Evolutionary conservation across 2,329 filamentous ascomycete species (phyloP).

Genomic region (Elsinoe australis): DNA sequence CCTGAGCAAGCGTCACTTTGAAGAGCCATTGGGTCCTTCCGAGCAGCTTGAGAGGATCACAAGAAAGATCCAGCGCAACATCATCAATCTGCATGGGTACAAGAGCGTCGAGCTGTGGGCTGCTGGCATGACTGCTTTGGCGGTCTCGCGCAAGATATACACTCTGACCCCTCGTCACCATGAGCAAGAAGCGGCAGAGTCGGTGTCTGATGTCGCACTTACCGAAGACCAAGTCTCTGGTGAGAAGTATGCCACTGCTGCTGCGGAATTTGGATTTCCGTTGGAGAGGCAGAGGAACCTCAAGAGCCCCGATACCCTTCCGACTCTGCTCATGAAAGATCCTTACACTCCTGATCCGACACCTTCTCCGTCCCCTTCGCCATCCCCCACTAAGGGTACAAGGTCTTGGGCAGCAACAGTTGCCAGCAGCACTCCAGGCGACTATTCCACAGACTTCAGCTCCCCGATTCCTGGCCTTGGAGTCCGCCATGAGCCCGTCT

Average conservation of each 20-base stretch:
- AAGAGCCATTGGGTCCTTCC: background rate
- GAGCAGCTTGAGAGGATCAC: constrained; percentile 30
- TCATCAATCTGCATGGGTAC: constrained; percentile 30
- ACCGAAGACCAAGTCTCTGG: background rate
- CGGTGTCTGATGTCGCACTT: background rate
- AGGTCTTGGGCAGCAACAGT: constrained; percentile 7
- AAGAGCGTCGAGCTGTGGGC: constrained; percentile 34
- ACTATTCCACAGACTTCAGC: constrained; percentile 11
- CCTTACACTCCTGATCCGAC: background rate
- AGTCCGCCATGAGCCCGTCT: constrained; percentile 4
- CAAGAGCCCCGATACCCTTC: background rate
- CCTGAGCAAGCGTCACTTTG: background rate
- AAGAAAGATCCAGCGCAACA: constrained; percentile 35
- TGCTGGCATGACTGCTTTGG: constrained; percentile 29
- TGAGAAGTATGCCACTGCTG: background rate
- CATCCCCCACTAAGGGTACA: background rate
- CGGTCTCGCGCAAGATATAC: constrained; percentile 26
- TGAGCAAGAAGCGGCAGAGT: background rate
- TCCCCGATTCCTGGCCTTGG: background rate
- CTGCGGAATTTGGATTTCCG: background rate
- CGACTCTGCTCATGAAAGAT: background rate
- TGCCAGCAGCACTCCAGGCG: constrained; percentile 6
- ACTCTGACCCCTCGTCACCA: constrained; percentile 20
- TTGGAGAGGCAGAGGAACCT: constrained; percentile 1
- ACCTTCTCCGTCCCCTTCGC: background rate